phyloP scores from a whole-genome alignment of 2,329 filamentous ascomycete genomes.

The Calycina herbarum region DNA sequence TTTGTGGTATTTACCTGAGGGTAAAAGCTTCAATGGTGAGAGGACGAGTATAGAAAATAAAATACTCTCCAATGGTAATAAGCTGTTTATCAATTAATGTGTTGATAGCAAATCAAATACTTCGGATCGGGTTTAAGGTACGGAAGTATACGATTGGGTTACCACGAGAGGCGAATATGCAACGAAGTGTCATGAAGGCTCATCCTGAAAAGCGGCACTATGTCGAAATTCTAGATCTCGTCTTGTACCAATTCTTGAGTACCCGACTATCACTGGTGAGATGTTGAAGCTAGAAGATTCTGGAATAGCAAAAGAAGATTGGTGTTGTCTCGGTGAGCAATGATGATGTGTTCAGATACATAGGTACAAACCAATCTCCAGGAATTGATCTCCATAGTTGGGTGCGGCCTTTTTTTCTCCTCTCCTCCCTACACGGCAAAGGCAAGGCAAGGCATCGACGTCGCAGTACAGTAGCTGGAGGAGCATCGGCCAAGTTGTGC shows the following conservation, averaged over 20 bases:
- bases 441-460: constrained; percentile 3
- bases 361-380: neutral
- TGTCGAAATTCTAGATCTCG: neutral
- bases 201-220: neutral
- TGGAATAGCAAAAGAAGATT: constrained; percentile 2
- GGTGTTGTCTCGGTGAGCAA: neutral
- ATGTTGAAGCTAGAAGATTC: neutral
- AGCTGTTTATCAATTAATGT: neutral
- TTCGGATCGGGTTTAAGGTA: neutral
- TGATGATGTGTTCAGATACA: neutral
- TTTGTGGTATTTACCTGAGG: neutral
- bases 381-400: neutral
- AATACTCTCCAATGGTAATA: neutral
- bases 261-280: neutral
- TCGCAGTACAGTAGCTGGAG: neutral
- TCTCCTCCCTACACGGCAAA: neutral
- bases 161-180: neutral
- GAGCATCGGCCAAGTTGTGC: neutral
- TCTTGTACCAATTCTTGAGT: neutral
- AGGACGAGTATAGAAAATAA: too few species aligned
- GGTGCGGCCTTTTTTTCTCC: neutral
- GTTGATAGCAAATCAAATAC: neutral
- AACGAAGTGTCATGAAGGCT: neutral
- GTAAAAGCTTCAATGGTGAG: too few species aligned
- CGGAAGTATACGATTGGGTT: neutral